Base-by-base conservation (phyloP, 164 flowering plant genomes). In the Cinnamomum chago region DNA sequence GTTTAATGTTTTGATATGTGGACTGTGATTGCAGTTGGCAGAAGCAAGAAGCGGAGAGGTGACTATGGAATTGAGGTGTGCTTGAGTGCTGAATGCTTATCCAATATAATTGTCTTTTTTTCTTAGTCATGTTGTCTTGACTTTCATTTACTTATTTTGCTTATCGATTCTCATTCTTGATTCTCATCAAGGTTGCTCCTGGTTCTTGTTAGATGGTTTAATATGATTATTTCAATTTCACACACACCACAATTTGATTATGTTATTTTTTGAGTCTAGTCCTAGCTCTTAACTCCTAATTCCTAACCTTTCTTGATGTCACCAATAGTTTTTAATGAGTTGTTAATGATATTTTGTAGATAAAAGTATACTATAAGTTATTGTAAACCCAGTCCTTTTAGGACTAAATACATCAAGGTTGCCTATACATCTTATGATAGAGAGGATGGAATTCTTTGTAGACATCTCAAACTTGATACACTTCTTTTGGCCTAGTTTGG, bases 11-110 rank as follows among this genome's bases (percentile, higher is more conserved):
- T 24, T 72, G 52, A n/a, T 18, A 35, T 62, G 14, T 33, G 62
- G 40, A 18, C 35, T 72, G 47, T 50, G 58, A 15, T 75, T 85
- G 86, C 88, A 90, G 97, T 70, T 69, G 83, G 79, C 40, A 88
- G 84, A 85, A 89, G 90, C 71, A 90, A 86, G 84, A 94, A 90
- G 81, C 84, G 94, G 70, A 92, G 86, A 83, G 77, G 73, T 81
- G 90, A 88, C 33, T 80, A 82, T 76, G 73, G 74, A 30, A 30
- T 51, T 72, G 91, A 92, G 95, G 98, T 90, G 70, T 50, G 77
- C 69, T 50, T 72, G 24, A 55, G 60, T 55, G 17, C 18, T 55
- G 12, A 55, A 18, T 3, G 18, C 60, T 55, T 55, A 20, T 55
- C 60, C 60, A 55, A 55, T 15, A 55, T 55, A 55, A 11, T 73